phyloP scores from a whole-genome alignment of 768 basidiomycete genomes.

The Mycena leptocephala region DNA sequence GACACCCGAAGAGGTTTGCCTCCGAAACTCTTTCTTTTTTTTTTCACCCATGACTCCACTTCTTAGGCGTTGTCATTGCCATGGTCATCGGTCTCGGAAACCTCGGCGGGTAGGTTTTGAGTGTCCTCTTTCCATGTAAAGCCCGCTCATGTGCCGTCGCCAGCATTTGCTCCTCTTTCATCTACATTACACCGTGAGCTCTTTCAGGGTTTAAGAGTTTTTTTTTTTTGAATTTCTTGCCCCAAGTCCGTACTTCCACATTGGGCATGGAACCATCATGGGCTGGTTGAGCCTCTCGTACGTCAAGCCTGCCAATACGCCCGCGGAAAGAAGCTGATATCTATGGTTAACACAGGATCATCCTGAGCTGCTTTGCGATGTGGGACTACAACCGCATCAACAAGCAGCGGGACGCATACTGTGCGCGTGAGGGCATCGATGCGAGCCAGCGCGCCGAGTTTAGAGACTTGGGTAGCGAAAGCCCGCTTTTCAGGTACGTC shows the following conservation, averaged over 20 bases:
- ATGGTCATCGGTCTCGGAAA: slow-evolving; percentile 65
- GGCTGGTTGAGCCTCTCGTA: slow-evolving; percentile 45
- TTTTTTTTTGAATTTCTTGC: no score
- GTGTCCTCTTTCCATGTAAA: background rate
- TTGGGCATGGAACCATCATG: slow-evolving; percentile 30
- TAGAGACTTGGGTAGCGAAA: slow-evolving; percentile 61
- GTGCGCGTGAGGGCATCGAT: slow-evolving; percentile 54
- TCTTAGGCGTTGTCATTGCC: slow-evolving; percentile 58
- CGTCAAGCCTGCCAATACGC: background rate
- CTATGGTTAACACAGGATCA: slow-evolving; percentile 43
- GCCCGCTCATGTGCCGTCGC: background rate
- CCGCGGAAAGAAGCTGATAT: background rate
- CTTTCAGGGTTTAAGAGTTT: no score
- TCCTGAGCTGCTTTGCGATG: slow-evolving; percentile 56
- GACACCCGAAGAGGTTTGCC: slow-evolving; percentile 51
- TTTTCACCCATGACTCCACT: background rate
- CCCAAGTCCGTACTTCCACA: slow-evolving; percentile 36
- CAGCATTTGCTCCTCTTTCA: slow-evolving; percentile 43
- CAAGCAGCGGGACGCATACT: slow-evolving; percentile 59
- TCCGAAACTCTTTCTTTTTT: background rate
- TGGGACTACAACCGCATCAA: slow-evolving; percentile 60
- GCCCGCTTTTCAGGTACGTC: slow-evolving; percentile 61
- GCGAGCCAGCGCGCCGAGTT: slow-evolving; percentile 52
- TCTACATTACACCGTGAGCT: slow-evolving; percentile 38
- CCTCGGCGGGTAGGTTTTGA: slow-evolving; percentile 53